phyloP scores from a whole-genome alignment of 1,284 basidiomycete species.

The Melampsora americana region DNA sequence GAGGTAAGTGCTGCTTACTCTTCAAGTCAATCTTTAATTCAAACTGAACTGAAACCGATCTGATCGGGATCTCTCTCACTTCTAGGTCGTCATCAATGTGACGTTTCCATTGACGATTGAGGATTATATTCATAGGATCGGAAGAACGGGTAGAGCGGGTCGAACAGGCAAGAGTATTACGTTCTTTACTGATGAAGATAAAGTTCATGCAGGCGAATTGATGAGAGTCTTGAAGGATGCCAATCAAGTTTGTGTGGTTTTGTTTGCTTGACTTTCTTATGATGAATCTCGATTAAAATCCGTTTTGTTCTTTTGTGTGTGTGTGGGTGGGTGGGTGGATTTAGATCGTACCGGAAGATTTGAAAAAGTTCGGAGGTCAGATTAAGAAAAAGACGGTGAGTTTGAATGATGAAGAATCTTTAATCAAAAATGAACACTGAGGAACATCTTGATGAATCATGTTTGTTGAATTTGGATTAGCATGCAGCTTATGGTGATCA shows the following conservation, averaged over 20 bases:
- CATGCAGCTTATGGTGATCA: constrained; percentile 53
- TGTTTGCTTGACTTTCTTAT: background rate
- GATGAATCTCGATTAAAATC: no score
- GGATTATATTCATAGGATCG: constrained; percentile 88
- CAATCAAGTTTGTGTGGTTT: constrained; percentile 60
- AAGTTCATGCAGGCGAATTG: constrained; percentile 84
- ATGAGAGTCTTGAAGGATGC: constrained; percentile 86
- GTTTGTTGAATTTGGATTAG: background rate
- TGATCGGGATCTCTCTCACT: background rate
- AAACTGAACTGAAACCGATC: background rate
- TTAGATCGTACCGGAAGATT: constrained; percentile 34
- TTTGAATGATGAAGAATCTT: no score
- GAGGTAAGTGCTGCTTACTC: constrained; percentile 63
- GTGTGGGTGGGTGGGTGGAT: no score
- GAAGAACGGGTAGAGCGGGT: constrained; percentile 89
- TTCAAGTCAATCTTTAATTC: background rate
- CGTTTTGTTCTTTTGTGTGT: constrained; percentile 82
- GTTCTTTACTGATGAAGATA: constrained; percentile 69
- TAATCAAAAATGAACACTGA: no score
- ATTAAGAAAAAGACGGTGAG: constrained; percentile 43
- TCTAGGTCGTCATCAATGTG: constrained; percentile 57
- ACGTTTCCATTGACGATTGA: constrained; percentile 92
- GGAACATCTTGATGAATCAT: background rate
- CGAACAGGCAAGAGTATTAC: constrained; percentile 88
- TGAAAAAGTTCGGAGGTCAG: constrained; percentile 39